Percentiles rank a stretch among this genome's conserved stretches.
These are phyloP conservation scores for Gastrolobium bilobum DNA, from an alignment of 306 rosid genomes.

Conservation along the genomic window DNA sequence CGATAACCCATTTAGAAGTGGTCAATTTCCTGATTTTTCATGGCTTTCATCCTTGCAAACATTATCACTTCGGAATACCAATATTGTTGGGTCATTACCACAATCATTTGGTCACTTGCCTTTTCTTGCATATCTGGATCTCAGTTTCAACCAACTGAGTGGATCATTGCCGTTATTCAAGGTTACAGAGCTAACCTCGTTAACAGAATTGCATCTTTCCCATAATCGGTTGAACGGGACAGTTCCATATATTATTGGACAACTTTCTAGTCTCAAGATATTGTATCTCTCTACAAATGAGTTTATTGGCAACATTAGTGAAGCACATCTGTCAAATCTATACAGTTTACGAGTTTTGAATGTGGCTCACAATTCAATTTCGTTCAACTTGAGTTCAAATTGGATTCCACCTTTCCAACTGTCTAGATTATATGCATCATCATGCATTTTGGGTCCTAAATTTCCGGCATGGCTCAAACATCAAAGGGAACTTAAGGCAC, in stretches of 20 bases:
- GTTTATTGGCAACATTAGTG: slow-evolving; percentile 8
- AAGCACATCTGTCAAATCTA: slow-evolving; percentile 42
- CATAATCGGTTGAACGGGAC: slow-evolving; percentile 11
- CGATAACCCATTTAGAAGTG: neutral
- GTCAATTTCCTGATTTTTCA: slow-evolving; percentile 9
- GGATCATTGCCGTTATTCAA: neutral
- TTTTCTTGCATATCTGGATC: neutral
- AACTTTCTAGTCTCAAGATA: neutral
- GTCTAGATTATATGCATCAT: accelerated
- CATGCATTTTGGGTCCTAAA: slow-evolving; percentile 42
- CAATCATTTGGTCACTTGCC: too few species aligned
- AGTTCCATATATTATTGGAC: slow-evolving; percentile 4
- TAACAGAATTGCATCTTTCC: neutral
- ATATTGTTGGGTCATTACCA: neutral
- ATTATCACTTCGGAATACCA: neutral
- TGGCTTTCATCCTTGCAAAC: neutral
- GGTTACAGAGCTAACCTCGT: neutral
- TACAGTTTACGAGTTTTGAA: neutral
- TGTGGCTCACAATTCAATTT: slow-evolving; percentile 7
- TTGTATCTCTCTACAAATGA: slow-evolving; percentile 32
- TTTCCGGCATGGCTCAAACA: slow-evolving; percentile 54
- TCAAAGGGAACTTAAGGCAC: neutral
- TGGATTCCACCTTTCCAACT: slow-evolving; percentile 52
- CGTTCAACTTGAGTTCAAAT: slow-evolving; percentile 37
- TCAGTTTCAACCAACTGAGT: slow-evolving; percentile 1